Percentiles rank a stretch among this genome's conserved stretches.
Conservation (phyloP, 1,284 basidiomycete species). For the Farysia itapuensis region DNA sequence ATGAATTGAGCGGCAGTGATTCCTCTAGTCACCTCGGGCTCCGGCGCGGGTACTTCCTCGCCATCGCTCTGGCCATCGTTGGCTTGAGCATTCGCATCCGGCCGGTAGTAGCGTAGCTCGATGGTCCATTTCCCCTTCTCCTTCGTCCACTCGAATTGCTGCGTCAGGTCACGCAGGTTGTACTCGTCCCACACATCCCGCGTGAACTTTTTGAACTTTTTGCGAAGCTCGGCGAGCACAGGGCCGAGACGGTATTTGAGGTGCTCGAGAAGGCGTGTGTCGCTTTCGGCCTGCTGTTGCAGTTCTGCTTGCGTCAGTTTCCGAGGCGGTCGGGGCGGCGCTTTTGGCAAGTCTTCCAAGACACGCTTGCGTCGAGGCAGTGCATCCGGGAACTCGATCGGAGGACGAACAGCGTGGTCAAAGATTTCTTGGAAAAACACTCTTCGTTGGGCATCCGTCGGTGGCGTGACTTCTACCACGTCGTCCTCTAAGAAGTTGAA, state of each 20-base stretch:
- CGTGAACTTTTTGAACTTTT: slow-evolving; percentile 89
- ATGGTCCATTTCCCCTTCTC: slow-evolving; percentile 48
- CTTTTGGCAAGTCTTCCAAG: slow-evolving; percentile 81
- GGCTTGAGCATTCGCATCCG: slow-evolving; percentile 1
- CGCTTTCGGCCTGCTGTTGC: slow-evolving; percentile 78
- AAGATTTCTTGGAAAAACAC: slow-evolving; percentile 72
- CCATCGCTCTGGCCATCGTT: slow-evolving; percentile 1
- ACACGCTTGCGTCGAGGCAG: slow-evolving; percentile 79
- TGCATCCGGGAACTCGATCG: slow-evolving; percentile 88
- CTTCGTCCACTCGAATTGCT: slow-evolving; percentile 50
- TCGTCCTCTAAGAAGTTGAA: slow-evolving; percentile 80
- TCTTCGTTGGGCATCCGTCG: slow-evolving; percentile 65
- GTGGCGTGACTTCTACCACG: slow-evolving; percentile 67
- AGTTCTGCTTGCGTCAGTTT: slow-evolving; percentile 81
- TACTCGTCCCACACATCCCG: slow-evolving; percentile 69
- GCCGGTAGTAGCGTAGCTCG: slow-evolving; percentile 72
- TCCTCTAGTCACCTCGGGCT: slow-evolving; percentile 15
- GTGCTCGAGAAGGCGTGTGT: slow-evolving; percentile 76
- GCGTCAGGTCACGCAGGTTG: slow-evolving; percentile 59
- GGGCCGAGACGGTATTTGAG: slow-evolving; percentile 84
- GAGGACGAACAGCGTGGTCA: slow-evolving; percentile 64
- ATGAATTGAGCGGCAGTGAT: slow-evolving; percentile 36
- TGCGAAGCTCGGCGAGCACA: slow-evolving; percentile 82
- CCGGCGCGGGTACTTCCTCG: slow-evolving; percentile 4
- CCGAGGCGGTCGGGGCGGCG: slow-evolving; percentile 83